Evolutionary conservation across 306 rosid genomes (phyloP).

Genomic region (Mimosa pudica): DNA sequence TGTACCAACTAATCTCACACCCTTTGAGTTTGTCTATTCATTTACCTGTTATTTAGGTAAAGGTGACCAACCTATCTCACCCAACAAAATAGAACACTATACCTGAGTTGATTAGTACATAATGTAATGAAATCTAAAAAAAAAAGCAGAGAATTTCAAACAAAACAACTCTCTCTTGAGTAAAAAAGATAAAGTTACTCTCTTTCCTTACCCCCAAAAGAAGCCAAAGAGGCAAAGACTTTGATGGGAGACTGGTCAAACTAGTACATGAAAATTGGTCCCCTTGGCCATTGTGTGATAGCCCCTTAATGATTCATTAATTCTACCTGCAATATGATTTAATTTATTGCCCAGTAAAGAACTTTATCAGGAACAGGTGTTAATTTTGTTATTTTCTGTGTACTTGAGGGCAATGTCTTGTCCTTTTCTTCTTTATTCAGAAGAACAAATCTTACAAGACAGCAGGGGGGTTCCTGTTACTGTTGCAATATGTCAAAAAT

Average conservation of each 20-base stretch:
- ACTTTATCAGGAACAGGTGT: conserved; percentile 31
- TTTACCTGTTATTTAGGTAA: background rate
- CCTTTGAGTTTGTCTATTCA: background rate
- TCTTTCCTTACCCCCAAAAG: background rate
- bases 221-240: background rate
- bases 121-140: background rate
- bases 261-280: background rate
- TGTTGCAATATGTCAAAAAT: conserved; percentile 26
- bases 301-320: conserved; percentile 9
- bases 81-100: background rate
- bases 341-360: conserved; percentile 35
- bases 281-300: conserved; percentile 14
- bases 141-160: too few relatives aligned
- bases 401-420: conserved; percentile 40
- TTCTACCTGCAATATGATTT: conserved; percentile 21
- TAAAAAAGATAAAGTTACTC: background rate
- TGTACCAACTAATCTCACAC: background rate
- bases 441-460: conserved; percentile 35
- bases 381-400: conserved; percentile 50
- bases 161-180: background rate
- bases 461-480: conserved; percentile 32
- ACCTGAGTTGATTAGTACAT: background rate
- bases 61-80: background rate
- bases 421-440: conserved; percentile 44
- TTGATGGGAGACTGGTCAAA: conserved; percentile 22